Base-by-base conservation (phyloP, 352 stramenopile genomes). In the Phytophthora citricola region DNA sequence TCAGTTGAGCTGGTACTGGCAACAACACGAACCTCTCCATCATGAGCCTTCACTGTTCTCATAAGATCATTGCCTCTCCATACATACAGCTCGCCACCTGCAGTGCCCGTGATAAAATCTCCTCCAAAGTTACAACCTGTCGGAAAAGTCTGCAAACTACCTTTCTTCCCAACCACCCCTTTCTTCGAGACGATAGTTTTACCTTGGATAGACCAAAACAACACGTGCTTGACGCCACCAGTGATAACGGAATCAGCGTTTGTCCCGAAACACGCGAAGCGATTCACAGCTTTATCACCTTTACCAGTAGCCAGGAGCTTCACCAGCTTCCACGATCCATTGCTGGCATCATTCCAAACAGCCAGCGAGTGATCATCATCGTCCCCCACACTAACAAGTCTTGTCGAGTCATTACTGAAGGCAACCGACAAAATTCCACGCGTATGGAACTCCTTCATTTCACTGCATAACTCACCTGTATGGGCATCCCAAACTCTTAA, bases 401-500 rank as follows among this genome's bases (percentile, higher is more conserved):
- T 73, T 3, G 78, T 87, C 10, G 79, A 63, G 63, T 90, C 81
- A 10, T 40, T 36, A 6, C 70, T 90, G 29, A 96, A 97, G 2
- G 81, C 76, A 47, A 97, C 48, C 12, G 81, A 85, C 8, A 93
- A 45, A 0, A 97, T 85, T 3, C 88, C 87, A 9, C 88, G 83
- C 3, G 81, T 36, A 52, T 97, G 87, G 39, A 88, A 85, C 0
- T 83, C 82, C 34, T 81, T 85, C 20, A 95, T 62, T 60, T 88
- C 81, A 17, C 66, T 77, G 8, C 85, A 73, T 24, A 92, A 57
- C 40, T 83, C 84, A 0, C 87, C 86, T 0, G 84, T 94, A 49
- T 91, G 83, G 0, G 83, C 79, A 58, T 96, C 85, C 92, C 92
- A 98, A 22, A 98, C 62, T 15, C 90, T 83, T 24, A 98, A 66